Base-by-base conservation (phyloP, 805 yeast genomes). In the Zygosaccharomyces siamensis region DNA sequence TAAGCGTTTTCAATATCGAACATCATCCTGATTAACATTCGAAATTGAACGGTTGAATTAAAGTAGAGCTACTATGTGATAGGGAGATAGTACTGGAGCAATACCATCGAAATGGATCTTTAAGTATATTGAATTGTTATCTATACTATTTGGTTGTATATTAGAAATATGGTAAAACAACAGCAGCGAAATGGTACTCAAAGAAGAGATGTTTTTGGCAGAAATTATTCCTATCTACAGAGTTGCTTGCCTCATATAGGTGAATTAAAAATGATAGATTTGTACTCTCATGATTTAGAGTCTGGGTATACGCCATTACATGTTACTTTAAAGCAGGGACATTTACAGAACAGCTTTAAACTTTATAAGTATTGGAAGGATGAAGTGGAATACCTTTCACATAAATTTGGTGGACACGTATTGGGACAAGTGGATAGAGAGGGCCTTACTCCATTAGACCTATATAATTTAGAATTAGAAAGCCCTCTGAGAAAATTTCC, bases 241-340 rank as follows among this genome's bases (percentile, higher is more conserved):
- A 53, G 68, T 37, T 62, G 61, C 24, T 50, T 56, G 11, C 51
- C 57, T n/a, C 39, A 51, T 35, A 52, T 52, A 10, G 46, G 51
- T 12, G 42, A 50, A 7, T 47, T 62, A 7, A 48, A 53, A 14
- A 23, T 50, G 4, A 52, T 64, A 10, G 79, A 81, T 46, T 55
- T 74, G 2, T 56, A 67, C 3, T 58, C 75, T 0, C 66, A 72
- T 2, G 97, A 90, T 63, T 71, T 70, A 45, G 97, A 89, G 64
- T 87, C 79, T 60, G 85, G 88, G 1, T 89, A 95, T 84, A 85
- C 86, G 38, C 79, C 88, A 23, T 70, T 90, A 26, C 97, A 90
- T 64, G 77, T 81, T 51, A 79, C 89, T 3, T 68, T 67, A 32
- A 59, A 50, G 41, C 44, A 42, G 18, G 68, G 74, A 52, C 43